Evolutionary conservation across 805 yeast species (phyloP).

Genomic region (Nakazawaea populi): DNA sequence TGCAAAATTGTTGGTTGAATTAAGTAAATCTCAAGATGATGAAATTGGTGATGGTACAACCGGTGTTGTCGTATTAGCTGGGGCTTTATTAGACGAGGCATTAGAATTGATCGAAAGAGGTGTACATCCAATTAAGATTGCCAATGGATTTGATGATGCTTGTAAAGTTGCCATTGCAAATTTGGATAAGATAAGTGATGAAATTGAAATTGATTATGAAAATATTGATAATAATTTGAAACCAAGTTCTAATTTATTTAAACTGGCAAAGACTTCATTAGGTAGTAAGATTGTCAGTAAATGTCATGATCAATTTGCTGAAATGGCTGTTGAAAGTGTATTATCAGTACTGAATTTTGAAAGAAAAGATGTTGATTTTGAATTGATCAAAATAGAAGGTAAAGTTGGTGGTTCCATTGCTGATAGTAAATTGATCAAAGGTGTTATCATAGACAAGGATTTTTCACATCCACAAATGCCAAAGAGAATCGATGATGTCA

Average conservation of each 20-base stretch:
- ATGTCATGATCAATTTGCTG: slow-evolving; percentile 87
- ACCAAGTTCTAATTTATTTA: slow-evolving; percentile 56
- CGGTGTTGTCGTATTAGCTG: slow-evolving; percentile 95
- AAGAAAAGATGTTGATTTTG: slow-evolving; percentile 95
- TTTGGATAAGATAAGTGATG: slow-evolving; percentile 72
- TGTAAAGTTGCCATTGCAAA: slow-evolving; percentile 82
- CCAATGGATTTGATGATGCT: slow-evolving; percentile 96
- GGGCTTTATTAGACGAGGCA: slow-evolving; percentile 92
- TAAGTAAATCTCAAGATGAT: slow-evolving; percentile 93
- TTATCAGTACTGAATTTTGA: slow-evolving; percentile 86
- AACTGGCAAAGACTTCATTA: slow-evolving; percentile 90
- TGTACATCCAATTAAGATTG: slow-evolving; percentile 93
- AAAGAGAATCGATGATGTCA: slow-evolving; percentile 68
- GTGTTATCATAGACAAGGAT: slow-evolving; percentile 93
- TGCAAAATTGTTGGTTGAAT: slow-evolving; percentile 90
- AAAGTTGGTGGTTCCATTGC: slow-evolving; percentile 92
- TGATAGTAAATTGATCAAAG: slow-evolving; percentile 79
- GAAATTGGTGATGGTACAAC: slow-evolving; percentile 99
- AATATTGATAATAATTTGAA: slow-evolving; percentile 24
- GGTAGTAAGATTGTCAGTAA: slow-evolving; percentile 96
- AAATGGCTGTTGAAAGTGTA: slow-evolving; percentile 96
- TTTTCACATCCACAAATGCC: slow-evolving; percentile 99
- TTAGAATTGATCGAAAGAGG: slow-evolving; percentile 92
- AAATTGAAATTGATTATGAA: slow-evolving; percentile 44
- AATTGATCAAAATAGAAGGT: slow-evolving; percentile 90